Evolutionary conservation across 179 eudicot genomes (phyloP).

Genomic region (Pouteria campechiana): DNA sequence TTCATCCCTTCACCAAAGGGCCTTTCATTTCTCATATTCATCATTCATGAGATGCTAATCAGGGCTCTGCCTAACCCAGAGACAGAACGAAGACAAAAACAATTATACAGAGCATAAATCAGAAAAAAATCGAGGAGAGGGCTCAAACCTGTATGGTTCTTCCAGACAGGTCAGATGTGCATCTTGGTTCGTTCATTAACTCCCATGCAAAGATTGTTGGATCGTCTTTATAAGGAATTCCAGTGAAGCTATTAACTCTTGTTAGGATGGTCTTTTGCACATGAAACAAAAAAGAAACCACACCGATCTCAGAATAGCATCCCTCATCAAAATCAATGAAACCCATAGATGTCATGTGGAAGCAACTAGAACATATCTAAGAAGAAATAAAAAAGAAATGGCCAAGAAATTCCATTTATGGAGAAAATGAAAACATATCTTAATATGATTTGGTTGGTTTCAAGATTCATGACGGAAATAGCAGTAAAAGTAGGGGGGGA

Average conservation of each 20-base stretch:
- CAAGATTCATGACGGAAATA: no score
- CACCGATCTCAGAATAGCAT: no score
- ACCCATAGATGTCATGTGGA: background rate
- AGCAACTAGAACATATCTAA: background rate
- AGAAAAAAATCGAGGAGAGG: background rate
- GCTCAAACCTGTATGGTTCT: slow-evolving; percentile 45
- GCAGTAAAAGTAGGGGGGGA: no score
- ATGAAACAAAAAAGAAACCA: no score
- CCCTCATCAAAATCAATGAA: background rate
- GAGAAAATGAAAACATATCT: background rate
- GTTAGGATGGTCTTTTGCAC: slow-evolving; percentile 39
- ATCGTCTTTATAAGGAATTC: slow-evolving; percentile 65
- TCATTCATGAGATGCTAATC: no score
- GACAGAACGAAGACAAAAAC: no score
- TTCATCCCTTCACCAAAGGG: no score
- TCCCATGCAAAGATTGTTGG: slow-evolving; percentile 86
- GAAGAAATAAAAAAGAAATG: background rate
- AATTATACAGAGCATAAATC: no score
- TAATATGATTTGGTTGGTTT: no score
- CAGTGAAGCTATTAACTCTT: slow-evolving; percentile 50
- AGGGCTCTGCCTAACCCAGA: no score
- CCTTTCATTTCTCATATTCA: no score
- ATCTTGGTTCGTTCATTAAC: slow-evolving; percentile 78
- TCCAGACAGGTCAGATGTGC: slow-evolving; percentile 56
- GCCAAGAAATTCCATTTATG: background rate